Conservation (phyloP, 2,329 filamentous ascomycete genomes). For the Penicillium sp. region DNA sequence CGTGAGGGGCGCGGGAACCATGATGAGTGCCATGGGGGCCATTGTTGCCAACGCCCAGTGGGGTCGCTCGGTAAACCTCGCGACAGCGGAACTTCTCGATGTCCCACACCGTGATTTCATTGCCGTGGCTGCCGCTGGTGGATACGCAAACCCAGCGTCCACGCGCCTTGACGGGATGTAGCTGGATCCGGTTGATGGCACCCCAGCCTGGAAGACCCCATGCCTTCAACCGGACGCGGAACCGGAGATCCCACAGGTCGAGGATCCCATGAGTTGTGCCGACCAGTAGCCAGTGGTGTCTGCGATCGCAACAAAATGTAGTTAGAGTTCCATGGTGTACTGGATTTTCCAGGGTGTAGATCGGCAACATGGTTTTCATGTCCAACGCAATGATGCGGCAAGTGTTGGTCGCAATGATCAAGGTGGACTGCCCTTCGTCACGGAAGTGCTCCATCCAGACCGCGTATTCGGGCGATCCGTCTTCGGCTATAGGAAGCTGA, state of each 20-base stretch:
- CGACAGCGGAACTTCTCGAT: slow-evolving; percentile 84
- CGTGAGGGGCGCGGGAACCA: slow-evolving; percentile 49
- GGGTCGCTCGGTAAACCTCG: slow-evolving; percentile 74
- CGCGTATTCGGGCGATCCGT: slow-evolving; percentile 63
- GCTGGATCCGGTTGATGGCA: slow-evolving; percentile 72
- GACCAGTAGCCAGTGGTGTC: slow-evolving; percentile 83
- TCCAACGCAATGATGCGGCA: slow-evolving; percentile 83
- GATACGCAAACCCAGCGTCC: slow-evolving; percentile 85
- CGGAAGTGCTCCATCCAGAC: slow-evolving; percentile 93
- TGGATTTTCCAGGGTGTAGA: slow-evolving; percentile 81
- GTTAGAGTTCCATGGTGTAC: slow-evolving; percentile 89
- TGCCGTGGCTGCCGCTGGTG: slow-evolving; percentile 76
- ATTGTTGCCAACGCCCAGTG: slow-evolving; percentile 19
- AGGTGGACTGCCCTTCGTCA: slow-evolving; percentile 73
- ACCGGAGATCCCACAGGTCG: slow-evolving; percentile 95
- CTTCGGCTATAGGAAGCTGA: slow-evolving; percentile 54
- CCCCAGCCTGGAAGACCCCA: slow-evolving; percentile 84
- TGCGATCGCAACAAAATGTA: slow-evolving; percentile 83
- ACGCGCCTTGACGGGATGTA: slow-evolving; percentile 75
- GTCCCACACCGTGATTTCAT: slow-evolving; percentile 92
- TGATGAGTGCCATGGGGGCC: slow-evolving; percentile 40
- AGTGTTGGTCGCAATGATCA: slow-evolving; percentile 81
- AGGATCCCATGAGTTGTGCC: slow-evolving; percentile 92
- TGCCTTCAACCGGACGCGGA: slow-evolving; percentile 78
- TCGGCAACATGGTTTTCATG: slow-evolving; percentile 75